Conservation (phyloP, 192 early-diverging fungal genomes). For the Diversispora epigaea region DNA sequence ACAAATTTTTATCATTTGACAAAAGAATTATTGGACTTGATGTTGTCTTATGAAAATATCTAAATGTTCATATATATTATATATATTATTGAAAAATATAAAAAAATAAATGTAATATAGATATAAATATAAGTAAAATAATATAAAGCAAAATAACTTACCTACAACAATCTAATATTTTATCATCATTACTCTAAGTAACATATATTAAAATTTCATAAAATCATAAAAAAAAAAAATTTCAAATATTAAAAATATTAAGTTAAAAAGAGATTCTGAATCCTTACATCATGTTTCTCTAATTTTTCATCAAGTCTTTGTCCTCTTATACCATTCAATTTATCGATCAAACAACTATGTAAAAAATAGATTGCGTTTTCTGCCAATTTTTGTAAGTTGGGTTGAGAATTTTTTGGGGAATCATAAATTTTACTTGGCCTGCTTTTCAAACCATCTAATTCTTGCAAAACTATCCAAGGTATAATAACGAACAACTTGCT, state of each 20-base stretch:
- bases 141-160: constrained; percentile 31
- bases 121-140: not conserved
- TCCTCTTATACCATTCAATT: constrained; percentile 42
- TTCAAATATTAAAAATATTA: not conserved
- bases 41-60: constrained; percentile 34
- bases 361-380: constrained; percentile 52
- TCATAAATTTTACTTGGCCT: constrained; percentile 14
- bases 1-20: constrained; percentile 60
- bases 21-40: constrained; percentile 42
- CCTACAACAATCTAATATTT: constrained; percentile 59
- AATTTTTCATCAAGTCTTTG: constrained; percentile 52
- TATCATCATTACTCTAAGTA: constrained; percentile 50
- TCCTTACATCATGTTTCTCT: constrained; percentile 33
- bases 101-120: not conserved
- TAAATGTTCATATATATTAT: constrained; percentile 14
- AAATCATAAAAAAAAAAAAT: not conserved
- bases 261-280: not conserved
- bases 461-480: constrained; percentile 60
- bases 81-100: not conserved
- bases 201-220: not conserved
- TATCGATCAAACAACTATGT: constrained; percentile 40
- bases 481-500: constrained; percentile 44
- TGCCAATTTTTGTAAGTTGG: constrained; percentile 41
- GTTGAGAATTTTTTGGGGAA: constrained; percentile 23
- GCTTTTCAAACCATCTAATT: constrained; percentile 56